These are phyloP conservation scores for Nicotiana tomentosiformis DNA, from an alignment of 257 asterid species.

Conservation along the genomic window DNA sequence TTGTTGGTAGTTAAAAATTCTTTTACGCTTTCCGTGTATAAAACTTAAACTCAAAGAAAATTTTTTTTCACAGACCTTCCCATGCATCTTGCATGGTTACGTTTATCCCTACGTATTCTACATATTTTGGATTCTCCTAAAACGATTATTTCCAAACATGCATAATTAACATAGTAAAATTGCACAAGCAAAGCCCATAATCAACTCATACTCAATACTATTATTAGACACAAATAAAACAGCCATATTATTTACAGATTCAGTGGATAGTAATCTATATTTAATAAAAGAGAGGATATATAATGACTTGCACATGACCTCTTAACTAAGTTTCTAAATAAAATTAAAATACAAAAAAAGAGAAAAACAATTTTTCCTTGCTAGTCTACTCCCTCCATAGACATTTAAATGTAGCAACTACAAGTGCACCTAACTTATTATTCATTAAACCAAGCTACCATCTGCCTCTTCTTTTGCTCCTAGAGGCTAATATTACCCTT, in stretches of 20 bases:
- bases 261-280: not conserved
- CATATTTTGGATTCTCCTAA: not conserved
- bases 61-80: too few species aligned
- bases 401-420: not conserved
- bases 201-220: not conserved
- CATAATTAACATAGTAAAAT: not conserved
- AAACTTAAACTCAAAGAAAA: too few species aligned
- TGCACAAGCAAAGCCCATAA: not conserved
- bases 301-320: not conserved
- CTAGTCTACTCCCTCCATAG: not conserved
- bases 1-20: not conserved
- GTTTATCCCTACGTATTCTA: not conserved
- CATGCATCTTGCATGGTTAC: not conserved
- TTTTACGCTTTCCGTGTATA: too few species aligned
- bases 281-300: not conserved
- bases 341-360: not conserved
- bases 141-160: not conserved
- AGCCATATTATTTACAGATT: not conserved
- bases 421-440: slow-evolving; percentile 3
- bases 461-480: not conserved
- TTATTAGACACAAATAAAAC: not conserved
- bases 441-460: not conserved
- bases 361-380: not conserved
- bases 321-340: not conserved
- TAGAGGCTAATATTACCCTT: not conserved